phyloP scores from a whole-genome alignment of 192 early-diverging fungal genomes.

The Podila horticola region DNA sequence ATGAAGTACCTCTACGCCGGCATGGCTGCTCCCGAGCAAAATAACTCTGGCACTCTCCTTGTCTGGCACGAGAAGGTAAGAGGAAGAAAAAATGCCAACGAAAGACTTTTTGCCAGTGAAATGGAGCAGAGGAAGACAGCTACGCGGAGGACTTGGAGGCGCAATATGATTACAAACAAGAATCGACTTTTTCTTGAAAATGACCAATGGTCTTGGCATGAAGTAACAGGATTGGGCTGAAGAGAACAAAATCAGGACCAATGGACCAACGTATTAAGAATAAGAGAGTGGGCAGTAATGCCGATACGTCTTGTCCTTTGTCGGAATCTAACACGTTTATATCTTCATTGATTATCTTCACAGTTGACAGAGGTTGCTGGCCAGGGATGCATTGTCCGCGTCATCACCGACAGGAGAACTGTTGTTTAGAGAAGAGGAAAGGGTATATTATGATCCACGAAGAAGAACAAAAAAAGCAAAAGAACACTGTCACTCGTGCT shows the following conservation, averaged over 20 bases:
- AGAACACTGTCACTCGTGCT: background rate
- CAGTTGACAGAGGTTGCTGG: constrained; percentile 89
- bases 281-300: too few relatives aligned
- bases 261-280: too few relatives aligned
- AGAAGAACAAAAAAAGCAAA: background rate
- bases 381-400: constrained; percentile 89
- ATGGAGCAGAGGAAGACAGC: too few relatives aligned
- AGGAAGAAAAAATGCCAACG: background rate
- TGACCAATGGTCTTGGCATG: background rate
- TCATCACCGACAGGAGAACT: constrained; percentile 88
- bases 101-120: too few relatives aligned
- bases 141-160: too few relatives aligned
- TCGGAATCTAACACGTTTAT: background rate
- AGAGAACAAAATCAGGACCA: too few relatives aligned
- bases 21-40: constrained; percentile 84
- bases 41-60: constrained; percentile 85
- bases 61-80: constrained; percentile 94
- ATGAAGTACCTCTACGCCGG: constrained; percentile 96
- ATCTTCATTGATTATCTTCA: constrained; percentile 9
- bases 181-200: too few relatives aligned
- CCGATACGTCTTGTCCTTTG: background rate
- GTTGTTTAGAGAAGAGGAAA: constrained; percentile 34
- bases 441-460: background rate
- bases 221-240: too few relatives aligned
- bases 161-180: background rate